Conservation (phyloP, 371 early-diverging fungal genomes). For the Umbelopsis sp. region DNA sequence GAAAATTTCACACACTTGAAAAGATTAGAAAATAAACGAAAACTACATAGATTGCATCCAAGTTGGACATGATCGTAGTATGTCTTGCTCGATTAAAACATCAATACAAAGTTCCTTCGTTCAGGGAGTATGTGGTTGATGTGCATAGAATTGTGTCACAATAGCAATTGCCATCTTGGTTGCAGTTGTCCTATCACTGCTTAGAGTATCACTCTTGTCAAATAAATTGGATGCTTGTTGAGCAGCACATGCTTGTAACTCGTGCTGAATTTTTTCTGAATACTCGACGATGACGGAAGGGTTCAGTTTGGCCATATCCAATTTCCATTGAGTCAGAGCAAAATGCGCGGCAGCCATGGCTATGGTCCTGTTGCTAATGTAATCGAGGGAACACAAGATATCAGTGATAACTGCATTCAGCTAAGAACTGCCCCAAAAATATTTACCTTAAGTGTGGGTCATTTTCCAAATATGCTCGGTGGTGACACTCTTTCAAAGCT, state of each 20-base stretch:
- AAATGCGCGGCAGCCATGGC: constrained; percentile 56
- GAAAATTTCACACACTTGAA: too few species aligned
- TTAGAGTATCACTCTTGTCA: constrained; percentile 30
- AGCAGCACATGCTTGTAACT: background rate
- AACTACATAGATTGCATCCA: too few species aligned
- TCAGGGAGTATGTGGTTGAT: constrained; percentile 42
- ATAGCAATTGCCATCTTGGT: constrained; percentile 33
- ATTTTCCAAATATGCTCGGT: constrained; percentile 31
- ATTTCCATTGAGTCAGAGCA: constrained; percentile 44
- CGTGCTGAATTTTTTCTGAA: background rate
- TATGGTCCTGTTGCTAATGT: constrained; percentile 45
- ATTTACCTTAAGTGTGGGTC: constrained; percentile 24
- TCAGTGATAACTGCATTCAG: background rate
- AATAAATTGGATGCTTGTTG: constrained; percentile 25
- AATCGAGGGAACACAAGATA: background rate
- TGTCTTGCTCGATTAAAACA: background rate
- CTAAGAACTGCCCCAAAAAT: too few species aligned
- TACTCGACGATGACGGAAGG: background rate
- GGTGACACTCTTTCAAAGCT: constrained; percentile 42
- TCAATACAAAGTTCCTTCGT: background rate
- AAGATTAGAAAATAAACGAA: too few species aligned
- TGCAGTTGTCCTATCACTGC: constrained; percentile 39
- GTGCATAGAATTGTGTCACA: constrained; percentile 40
- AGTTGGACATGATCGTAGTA: too few species aligned
- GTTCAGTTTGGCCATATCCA: constrained; percentile 22